Evolutionary conservation across 139 green algal genomes (phyloP).

Genomic region (Coelastrella sp.): DNA sequence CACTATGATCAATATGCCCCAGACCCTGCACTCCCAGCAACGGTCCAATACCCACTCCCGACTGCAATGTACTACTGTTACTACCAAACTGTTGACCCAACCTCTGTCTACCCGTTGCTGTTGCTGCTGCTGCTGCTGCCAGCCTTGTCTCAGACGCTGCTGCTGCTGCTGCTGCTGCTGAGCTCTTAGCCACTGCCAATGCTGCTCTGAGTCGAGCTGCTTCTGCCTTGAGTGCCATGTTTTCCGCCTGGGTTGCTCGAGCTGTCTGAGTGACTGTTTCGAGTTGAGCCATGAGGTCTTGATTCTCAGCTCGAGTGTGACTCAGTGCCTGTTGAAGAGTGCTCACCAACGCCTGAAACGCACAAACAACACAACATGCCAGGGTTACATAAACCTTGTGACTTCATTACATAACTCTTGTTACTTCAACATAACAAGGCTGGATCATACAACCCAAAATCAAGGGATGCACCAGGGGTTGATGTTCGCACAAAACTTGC

Average conservation of each 20-base stretch:
- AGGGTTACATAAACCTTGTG: too few relatives aligned
- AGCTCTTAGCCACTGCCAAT: not conserved
- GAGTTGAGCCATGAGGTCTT: not conserved
- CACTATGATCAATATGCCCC: not conserved
- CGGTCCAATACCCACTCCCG: not conserved
- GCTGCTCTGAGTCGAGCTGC: not conserved
- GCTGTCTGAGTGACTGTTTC: not conserved
- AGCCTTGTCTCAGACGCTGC: not conserved
- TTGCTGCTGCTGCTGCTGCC: not conserved
- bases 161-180: not conserved
- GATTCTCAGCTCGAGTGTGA: not conserved
- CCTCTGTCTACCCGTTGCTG: not conserved
- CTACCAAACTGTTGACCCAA: not conserved
- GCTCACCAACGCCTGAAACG: not conserved
- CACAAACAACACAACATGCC: not conserved
- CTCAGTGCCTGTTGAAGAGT: not conserved
- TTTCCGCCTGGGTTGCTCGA: constrained; percentile 8
- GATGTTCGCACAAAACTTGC: too few relatives aligned
- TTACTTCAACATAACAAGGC: too few relatives aligned
- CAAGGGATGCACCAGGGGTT: too few relatives aligned
- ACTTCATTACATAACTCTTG: too few relatives aligned
- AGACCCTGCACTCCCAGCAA: not conserved
- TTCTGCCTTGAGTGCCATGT: not conserved
- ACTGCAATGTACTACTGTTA: too few relatives aligned
- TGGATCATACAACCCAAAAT: too few relatives aligned